phyloP scores from a whole-genome alignment of 129 eudicot genomes.

The Helichrysum umbraculigerum region DNA sequence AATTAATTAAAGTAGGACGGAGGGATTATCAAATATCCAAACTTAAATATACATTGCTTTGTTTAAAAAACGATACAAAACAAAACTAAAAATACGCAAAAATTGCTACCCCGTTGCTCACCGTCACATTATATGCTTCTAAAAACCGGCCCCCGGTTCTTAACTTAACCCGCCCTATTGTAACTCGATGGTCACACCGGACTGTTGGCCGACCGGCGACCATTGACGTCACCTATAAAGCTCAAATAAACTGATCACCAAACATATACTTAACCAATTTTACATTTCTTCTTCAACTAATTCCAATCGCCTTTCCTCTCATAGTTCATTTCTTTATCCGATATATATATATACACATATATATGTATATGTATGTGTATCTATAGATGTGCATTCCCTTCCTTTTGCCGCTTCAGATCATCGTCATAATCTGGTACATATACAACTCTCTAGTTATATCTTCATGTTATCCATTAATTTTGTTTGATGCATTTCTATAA shows the following conservation, averaged over 20 bases:
- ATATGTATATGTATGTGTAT: not conserved
- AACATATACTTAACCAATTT: not conserved
- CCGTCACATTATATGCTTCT: too few species aligned
- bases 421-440: constrained; percentile 13
- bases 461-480: constrained; percentile 3
- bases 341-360: not conserved
- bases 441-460: not conserved
- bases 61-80: too few species aligned
- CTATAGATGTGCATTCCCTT: constrained; percentile 19
- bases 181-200: constrained; percentile 3
- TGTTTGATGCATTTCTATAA: not conserved
- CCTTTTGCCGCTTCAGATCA: constrained; percentile 7
- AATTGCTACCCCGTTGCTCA: too few species aligned
- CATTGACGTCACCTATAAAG: constrained; percentile 21
- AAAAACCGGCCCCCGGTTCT: not conserved
- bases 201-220: constrained; percentile 27
- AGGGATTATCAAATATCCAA: too few species aligned
- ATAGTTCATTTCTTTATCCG: constrained; percentile 8
- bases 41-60: too few species aligned
- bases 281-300: not conserved
- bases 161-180: not conserved
- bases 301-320: constrained; percentile 2
- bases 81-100: too few species aligned
- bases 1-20: too few species aligned
- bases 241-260: constrained; percentile 18